These are phyloP conservation scores for Fraxinus quadrangulata DNA, from an alignment of 257 asterid species.

Conservation along the genomic window DNA sequence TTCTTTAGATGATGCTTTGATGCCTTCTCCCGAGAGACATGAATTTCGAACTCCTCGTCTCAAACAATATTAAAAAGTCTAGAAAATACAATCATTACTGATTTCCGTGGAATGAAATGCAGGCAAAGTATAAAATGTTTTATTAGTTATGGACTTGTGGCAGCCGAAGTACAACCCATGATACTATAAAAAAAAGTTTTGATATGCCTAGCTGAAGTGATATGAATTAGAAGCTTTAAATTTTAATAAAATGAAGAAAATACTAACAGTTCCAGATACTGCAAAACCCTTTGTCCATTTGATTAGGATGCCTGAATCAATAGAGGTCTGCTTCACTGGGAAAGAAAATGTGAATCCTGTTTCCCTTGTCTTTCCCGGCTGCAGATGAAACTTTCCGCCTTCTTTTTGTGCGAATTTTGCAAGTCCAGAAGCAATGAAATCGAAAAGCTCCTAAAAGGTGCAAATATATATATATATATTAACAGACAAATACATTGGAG, in stretches of 20 bases:
- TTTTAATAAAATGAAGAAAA: conserved; percentile 18
- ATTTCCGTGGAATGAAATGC: neutral
- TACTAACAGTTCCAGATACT: conserved; percentile 74
- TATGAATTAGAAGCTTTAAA: neutral
- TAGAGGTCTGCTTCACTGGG: conserved; percentile 75
- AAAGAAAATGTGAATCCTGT: conserved; percentile 82
- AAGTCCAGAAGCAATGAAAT: conserved; percentile 78
- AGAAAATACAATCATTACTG: neutral
- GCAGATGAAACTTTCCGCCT: conserved; percentile 52
- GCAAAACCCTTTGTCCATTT: conserved; percentile 86
- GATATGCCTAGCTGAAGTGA: neutral
- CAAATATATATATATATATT: neutral
- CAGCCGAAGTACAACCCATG: neutral
- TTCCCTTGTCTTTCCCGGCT: conserved; percentile 55
- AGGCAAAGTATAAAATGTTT: neutral
- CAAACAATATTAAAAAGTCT: neutral
- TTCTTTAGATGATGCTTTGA: neutral
- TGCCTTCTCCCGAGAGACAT: neutral
- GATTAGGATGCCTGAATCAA: conserved; percentile 72
- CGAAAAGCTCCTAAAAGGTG: conserved; percentile 61
- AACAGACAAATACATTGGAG: neutral
- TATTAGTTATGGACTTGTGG: too few species aligned
- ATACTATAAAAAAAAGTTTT: neutral
- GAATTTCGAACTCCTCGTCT: neutral
- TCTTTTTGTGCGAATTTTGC: conserved; percentile 57